Percentiles rank a stretch among this genome's conserved stretches.
Conservation (phyloP, 768 basidiomycete species). For the Lentinula detonsa region DNA sequence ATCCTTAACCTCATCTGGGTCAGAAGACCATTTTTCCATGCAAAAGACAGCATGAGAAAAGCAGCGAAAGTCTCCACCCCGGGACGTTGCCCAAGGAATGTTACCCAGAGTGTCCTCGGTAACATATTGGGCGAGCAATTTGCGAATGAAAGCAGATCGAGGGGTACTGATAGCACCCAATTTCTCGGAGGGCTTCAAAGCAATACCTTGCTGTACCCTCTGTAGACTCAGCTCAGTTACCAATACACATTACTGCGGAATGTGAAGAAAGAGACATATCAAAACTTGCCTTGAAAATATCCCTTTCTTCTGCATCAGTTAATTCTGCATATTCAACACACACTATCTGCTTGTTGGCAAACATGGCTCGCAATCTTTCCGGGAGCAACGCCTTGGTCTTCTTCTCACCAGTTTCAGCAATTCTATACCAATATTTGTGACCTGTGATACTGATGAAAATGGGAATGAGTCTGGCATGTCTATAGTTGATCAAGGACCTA, state of each 20-base stretch:
- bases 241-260: too few relatives aligned
- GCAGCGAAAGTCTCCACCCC: slow-evolving; percentile 56
- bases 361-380: slow-evolving; percentile 48
- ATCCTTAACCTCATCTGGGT: neutral
- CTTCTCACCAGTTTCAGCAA: slow-evolving; percentile 4
- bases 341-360: slow-evolving; percentile 70
- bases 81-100: slow-evolving; percentile 29
- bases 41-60: slow-evolving; percentile 47
- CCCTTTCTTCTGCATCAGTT: slow-evolving; percentile 50
- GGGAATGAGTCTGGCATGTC: neutral
- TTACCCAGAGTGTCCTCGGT: slow-evolving; percentile 23
- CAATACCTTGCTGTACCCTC: slow-evolving; percentile 77
- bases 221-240: slow-evolving; percentile 16
- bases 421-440: slow-evolving; percentile 53
- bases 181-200: slow-evolving; percentile 45
- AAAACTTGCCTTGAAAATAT: slow-evolving; percentile 61
- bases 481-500: slow-evolving; percentile 20
- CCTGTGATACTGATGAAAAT: slow-evolving; percentile 24
- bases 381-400: slow-evolving; percentile 35
- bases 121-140: slow-evolving; percentile 42
- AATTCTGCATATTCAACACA: slow-evolving; percentile 75
- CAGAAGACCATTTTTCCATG: slow-evolving; percentile 31
- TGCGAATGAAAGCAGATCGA: slow-evolving; percentile 54
- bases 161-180: slow-evolving; percentile 59
- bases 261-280: slow-evolving; percentile 5